Base-by-base conservation (phyloP, 2,329 filamentous ascomycete genomes). In the Stagonosporopsis vannaccii region DNA sequence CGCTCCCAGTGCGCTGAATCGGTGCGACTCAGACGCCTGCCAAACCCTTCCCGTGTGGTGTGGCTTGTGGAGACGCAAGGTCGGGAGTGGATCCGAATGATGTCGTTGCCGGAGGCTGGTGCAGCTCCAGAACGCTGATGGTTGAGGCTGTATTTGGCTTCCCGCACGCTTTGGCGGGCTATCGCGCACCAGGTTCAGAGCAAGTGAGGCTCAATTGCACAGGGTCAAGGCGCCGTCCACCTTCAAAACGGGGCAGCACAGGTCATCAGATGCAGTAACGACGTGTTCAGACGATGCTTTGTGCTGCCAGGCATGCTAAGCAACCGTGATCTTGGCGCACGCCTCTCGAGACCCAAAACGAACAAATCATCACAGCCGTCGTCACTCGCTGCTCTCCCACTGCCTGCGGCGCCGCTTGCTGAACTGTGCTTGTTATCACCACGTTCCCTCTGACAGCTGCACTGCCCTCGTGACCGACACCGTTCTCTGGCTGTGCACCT, bases 261-360 rank as follows among this genome's bases (percentile, higher is more conserved):
- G 30, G 37, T 55, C 39, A 44, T 20, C 36, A 47, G 43, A 30
- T 33, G 17, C 42, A 46, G 51, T 36, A 47, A 43, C 42, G 53
- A 56, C 53, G 48, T 56, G 47, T 56, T 51, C 48, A 47, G 47
- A 51, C 47, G 48, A 33, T 43, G 53, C 53, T 56, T 51, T 51
- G 53, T 42, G 47, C 46, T 56, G 32, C 17, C 26, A 28, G 42
- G 36, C 41, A 35, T 32, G 53, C 53, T 56, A 56, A 51, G 47
- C 42, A 56, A 37, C 47, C 46, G 42, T 51, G 48, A 17, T 45
- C 53, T 56, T 56, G 53, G 53, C 53, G 37, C 30, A 51, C 45
- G 47, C 41, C 53, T 51, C 41, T 51, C 46, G 35, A 35, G 20
- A 36, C 46, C 53, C 36, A 51, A 51, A 23, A 23, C 47, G 47